These are phyloP conservation scores for Polytolypa hystricis DNA, from an alignment of 2,329 filamentous ascomycete genomes.

Conservation along the genomic window DNA sequence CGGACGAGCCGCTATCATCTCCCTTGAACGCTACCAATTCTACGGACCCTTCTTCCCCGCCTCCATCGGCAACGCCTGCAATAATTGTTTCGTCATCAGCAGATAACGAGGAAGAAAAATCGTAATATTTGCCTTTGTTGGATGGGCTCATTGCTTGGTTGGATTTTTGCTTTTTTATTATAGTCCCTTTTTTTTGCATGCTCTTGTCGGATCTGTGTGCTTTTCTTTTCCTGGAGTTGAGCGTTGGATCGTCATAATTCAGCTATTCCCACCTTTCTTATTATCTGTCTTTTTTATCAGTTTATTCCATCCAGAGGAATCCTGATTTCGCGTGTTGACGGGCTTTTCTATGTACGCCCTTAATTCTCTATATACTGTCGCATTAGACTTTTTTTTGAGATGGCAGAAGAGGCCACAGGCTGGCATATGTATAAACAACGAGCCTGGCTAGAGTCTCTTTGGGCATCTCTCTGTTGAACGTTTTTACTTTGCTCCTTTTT, in stretches of 20 bases:
- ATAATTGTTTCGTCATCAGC: slow-evolving; percentile 27
- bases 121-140: background rate
- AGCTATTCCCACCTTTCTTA: no score
- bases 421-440: no score
- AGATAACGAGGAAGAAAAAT: slow-evolving; percentile 16
- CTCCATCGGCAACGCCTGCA: slow-evolving; percentile 19
- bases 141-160: background rate
- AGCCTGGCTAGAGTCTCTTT: no score
- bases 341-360: no score
- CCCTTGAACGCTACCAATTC: slow-evolving; percentile 16
- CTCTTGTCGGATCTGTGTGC: background rate
- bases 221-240: background rate
- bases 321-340: no score
- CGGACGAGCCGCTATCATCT: slow-evolving; percentile 13
- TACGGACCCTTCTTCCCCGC: slow-evolving; percentile 13
- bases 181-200: background rate
- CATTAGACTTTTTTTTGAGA: no score
- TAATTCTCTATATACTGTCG: no score
- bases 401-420: no score
- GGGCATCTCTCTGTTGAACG: background rate
- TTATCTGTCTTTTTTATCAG: background rate
- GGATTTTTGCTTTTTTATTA: background rate
- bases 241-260: no score
- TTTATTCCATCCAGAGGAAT: no score
- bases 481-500: background rate